phyloP scores from a whole-genome alignment of 352 stramenopile genomes.

The Pythium sukuiense region DNA sequence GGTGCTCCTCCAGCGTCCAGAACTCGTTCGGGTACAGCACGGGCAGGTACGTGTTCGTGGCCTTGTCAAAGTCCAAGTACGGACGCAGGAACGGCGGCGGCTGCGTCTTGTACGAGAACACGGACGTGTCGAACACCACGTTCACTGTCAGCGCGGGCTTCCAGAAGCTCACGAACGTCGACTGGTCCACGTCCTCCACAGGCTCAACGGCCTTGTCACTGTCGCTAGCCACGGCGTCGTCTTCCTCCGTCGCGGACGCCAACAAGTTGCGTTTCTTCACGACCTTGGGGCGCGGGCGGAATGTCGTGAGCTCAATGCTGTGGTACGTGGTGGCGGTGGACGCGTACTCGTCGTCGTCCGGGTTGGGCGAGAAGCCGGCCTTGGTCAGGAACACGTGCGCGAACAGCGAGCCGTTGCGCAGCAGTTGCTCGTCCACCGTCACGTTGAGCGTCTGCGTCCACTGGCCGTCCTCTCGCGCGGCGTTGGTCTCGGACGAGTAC shows the following conservation, averaged over 20 bases:
- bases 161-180: slow-evolving; percentile 77
- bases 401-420: slow-evolving; percentile 76
- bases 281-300: slow-evolving; percentile 69
- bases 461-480: slow-evolving; percentile 44
- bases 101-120: slow-evolving; percentile 53
- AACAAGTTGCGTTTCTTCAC: slow-evolving; percentile 81
- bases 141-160: slow-evolving; percentile 74
- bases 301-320: slow-evolving; percentile 68
- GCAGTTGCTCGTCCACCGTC: slow-evolving; percentile 63
- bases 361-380: slow-evolving; percentile 68
- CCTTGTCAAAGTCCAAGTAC: slow-evolving; percentile 59
- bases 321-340: slow-evolving; percentile 51
- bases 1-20: slow-evolving; percentile 89
- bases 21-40: slow-evolving; percentile 94
- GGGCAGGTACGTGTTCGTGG: slow-evolving; percentile 77
- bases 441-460: slow-evolving; percentile 66
- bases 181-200: slow-evolving; percentile 19
- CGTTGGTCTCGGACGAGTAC: slow-evolving; percentile 55
- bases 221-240: slow-evolving; percentile 8
- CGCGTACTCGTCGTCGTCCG: slow-evolving; percentile 57
- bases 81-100: slow-evolving; percentile 69
- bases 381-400: slow-evolving; percentile 87
- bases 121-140: slow-evolving; percentile 66
- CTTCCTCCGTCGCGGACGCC: slow-evolving; percentile 24
- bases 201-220: slow-evolving; percentile 14